Conservation (phyloP, 805 yeast genomes). For the Schwanniomyces sp. region DNA sequence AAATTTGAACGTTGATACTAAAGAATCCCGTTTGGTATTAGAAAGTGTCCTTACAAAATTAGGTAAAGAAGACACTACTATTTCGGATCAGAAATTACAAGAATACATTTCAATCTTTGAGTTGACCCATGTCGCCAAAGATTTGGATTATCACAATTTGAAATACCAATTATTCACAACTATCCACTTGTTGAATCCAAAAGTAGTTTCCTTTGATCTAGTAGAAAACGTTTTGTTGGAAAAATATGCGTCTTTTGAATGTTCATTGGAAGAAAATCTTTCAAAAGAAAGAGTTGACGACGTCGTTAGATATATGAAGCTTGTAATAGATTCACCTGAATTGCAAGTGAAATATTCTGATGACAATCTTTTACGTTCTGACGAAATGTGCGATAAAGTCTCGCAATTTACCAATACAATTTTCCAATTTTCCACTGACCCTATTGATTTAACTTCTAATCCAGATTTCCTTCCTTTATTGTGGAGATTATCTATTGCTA, state of each 20-base stretch:
- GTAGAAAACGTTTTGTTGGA: conserved; percentile 23
- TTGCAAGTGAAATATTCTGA: conserved; percentile 5
- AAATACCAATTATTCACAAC: conserved; percentile 22
- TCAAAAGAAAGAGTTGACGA: conserved; percentile 24
- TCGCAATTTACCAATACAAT: conserved; percentile 27
- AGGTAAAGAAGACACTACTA: neutral
- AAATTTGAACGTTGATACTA: neutral
- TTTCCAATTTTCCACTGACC: conserved; percentile 23
- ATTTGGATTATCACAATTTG: conserved; percentile 11
- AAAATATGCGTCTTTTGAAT: conserved; percentile 24
- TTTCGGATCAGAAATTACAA: neutral
- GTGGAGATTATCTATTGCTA: conserved; percentile 29
- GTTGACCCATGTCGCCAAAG: conserved; percentile 10
- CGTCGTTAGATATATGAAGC: conserved; percentile 27
- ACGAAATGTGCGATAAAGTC: conserved; percentile 20
- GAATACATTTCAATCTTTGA: neutral
- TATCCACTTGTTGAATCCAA: conserved; percentile 26
- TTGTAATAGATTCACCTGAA: conserved; percentile 35
- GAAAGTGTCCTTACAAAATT: neutral
- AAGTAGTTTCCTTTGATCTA: conserved; percentile 21
- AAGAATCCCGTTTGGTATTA: neutral
- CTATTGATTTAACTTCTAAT: conserved; percentile 20
- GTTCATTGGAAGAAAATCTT: conserved; percentile 7
- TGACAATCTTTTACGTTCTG: conserved; percentile 11
- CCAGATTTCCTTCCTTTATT: conserved; percentile 34